These are phyloP conservation scores for Penicillium griseofulvum DNA, from an alignment of 2,329 filamentous ascomycete genomes.

Conservation along the genomic window DNA sequence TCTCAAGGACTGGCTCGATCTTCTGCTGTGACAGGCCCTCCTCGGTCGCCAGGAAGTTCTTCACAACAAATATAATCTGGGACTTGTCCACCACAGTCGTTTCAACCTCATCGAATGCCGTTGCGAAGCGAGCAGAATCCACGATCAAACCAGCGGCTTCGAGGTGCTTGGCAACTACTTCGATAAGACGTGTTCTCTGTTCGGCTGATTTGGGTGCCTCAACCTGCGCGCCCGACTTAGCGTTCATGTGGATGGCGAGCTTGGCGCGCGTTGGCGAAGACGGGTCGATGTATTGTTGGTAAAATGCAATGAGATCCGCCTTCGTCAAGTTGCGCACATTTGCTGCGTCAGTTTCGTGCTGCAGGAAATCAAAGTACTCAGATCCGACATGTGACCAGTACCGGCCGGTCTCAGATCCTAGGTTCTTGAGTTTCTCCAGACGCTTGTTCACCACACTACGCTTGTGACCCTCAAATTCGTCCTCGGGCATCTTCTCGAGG, in stretches of 20 bases:
- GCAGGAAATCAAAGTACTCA: slow-evolving; percentile 87
- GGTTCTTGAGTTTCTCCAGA: slow-evolving; percentile 87
- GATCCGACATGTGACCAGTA: slow-evolving; percentile 83
- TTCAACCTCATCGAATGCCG: slow-evolving; percentile 47
- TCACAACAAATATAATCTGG: slow-evolving; percentile 53
- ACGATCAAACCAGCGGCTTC: slow-evolving; percentile 47
- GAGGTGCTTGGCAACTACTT: slow-evolving; percentile 48
- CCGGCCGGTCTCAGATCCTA: slow-evolving; percentile 76
- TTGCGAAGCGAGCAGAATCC: slow-evolving; percentile 43
- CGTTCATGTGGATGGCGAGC: slow-evolving; percentile 76
- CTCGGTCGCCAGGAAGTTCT: slow-evolving; percentile 51
- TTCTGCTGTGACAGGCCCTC: slow-evolving; percentile 52
- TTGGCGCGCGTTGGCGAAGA: slow-evolving; percentile 73
- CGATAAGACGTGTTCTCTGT: slow-evolving; percentile 46
- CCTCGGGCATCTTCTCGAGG: slow-evolving; percentile 72
- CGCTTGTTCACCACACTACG: slow-evolving; percentile 81
- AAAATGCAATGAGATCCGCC: slow-evolving; percentile 76
- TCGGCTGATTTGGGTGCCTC: slow-evolving; percentile 36
- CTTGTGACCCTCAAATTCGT: slow-evolving; percentile 88
- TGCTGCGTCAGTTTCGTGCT: slow-evolving; percentile 74
- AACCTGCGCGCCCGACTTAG: slow-evolving; percentile 59
- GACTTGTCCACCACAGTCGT: slow-evolving; percentile 47
- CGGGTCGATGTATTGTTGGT: slow-evolving; percentile 70
- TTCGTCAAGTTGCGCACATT: slow-evolving; percentile 74
- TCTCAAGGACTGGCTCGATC: slow-evolving; percentile 47